These are phyloP conservation scores for Citrus mangshanensis DNA, from an alignment of 345 rosid genomes.

Conservation along the genomic window DNA sequence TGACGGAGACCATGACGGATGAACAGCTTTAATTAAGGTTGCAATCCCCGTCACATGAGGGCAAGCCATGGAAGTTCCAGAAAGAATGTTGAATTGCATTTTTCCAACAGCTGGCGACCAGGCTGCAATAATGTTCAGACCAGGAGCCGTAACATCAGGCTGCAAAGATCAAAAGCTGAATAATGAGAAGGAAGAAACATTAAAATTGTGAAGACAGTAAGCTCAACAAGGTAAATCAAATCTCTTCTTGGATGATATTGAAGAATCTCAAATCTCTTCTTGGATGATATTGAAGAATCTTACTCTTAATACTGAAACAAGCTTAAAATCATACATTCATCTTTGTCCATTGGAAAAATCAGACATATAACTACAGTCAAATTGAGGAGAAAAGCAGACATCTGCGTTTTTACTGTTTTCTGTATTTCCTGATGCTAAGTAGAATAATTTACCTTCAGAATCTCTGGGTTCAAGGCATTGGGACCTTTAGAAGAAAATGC, in stretches of 20 bases:
- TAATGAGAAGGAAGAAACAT: background rate
- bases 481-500: constrained; percentile 59
- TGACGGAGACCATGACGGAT: constrained; percentile 55
- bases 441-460: constrained; percentile 40
- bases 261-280: background rate
- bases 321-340: constrained; percentile 1
- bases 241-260: background rate
- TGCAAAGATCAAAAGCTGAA: constrained; percentile 20
- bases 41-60: constrained; percentile 72
- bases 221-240: background rate
- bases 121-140: constrained; percentile 57
- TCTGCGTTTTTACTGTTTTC: background rate
- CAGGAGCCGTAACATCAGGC: constrained; percentile 61
- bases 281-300: background rate
- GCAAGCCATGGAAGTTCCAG: constrained; percentile 76
- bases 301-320: background rate
- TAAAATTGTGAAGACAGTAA: background rate
- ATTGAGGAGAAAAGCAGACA: background rate
- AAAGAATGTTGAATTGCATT: constrained; percentile 45
- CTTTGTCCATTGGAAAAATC: constrained; percentile 7
- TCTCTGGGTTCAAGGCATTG: constrained; percentile 48
- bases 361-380: background rate
- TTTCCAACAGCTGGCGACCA: constrained; percentile 51
- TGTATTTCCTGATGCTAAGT: background rate
- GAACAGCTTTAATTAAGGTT: constrained; percentile 50